Base-by-base conservation (phyloP, 306 rosid genomes). In the Ochetophila trinervis region DNA sequence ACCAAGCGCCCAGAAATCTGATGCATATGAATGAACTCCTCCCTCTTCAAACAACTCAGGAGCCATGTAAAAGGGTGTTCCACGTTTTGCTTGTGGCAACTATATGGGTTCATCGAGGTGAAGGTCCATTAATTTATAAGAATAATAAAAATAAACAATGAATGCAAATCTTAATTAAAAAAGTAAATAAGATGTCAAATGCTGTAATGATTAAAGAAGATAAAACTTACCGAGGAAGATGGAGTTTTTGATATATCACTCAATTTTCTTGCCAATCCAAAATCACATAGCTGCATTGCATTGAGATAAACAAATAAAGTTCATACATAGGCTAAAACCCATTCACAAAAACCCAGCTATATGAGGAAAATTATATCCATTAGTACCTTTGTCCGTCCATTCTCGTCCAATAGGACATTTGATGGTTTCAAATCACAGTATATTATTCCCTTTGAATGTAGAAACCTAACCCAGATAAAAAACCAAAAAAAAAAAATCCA, bases 61-160 rank as follows among this genome's bases (percentile, higher is more conserved):
- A 78, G 99, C 99, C 99, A 93, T 93, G 76, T 93, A 93, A 74
- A 79, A 87, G 42, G 99, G 99, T 18, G 99, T 90, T 82, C 99
- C 99, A 27, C 97, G 97, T 77, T 84, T 93, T 63, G 97, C 89
- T 78, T 83, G 96, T 3, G 99, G 91, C 77, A 84, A 80, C 99
- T 90, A 64, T 58, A 85, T 60, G 79, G 34, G 73, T 63, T 50
- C 60, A 76, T 34, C 60, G 69, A 63, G 63, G 37, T 59, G 69
- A 65, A 76, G 60, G 44, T 57, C 56, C 35, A 58, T 80, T 57
- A 83, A 51, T 48, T 59, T 23, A 74, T 53, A 66, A 48, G 54
- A 56, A 55, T 19, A 17, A 21, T 10, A 10, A 20, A 9, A n/a
- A 44, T 14, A 32, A 65, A 40, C 9, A 54, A 35, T 48, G 60